Base-by-base conservation (phyloP, 2,329 filamentous ascomycete species). In the Penicillium crustosum region DNA sequence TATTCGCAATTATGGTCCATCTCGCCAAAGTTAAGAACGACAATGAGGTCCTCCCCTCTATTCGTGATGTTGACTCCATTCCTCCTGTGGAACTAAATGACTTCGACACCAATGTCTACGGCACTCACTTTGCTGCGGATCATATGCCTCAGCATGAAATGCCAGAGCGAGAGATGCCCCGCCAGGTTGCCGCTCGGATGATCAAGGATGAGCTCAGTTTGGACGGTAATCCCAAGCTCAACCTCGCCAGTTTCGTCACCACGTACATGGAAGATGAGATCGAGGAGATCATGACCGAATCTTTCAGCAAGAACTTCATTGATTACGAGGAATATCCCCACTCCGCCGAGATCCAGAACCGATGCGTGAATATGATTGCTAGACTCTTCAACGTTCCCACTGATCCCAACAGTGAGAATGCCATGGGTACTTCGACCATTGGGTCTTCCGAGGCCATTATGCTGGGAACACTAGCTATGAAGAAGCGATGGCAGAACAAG, bases 261-360 rank as follows among this genome's bases (percentile, higher is more conserved):
- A 97, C 93, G 0, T 97, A 95, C 80, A 97, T 91, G 89, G 93
- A 97, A 79, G 90, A 96, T 45, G 93, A 97, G 76, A 93, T 89
- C 21, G 93, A 97, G 79, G 92, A 95, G 77, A 89, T 97, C 77
- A 97, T 97, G 93, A 81, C 87, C 64, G 91, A 97, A 64, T 86
- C 89, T 53, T 91, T 97, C 74, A 86, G 89, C 74, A 97, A 96
- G 78, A 97, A 97, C 82, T 97, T 97, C 75, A 93, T 93, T 76
- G 89, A 93, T 73, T 93, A 92, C 73, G 89, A 93, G 72, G 89
- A 92, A 74, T 93, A 93, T 70, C 89, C 89, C 1, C 88, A 90
- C 72, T 87, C 87, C 0, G 89, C 89, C 53, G 89, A 92, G 64
- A 91, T 93, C 72, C 93, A 97, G 78, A 96, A 93, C 81, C 89